Conservation (phyloP, 495 filamentous ascomycete species). For the Usnea hakonensis region DNA sequence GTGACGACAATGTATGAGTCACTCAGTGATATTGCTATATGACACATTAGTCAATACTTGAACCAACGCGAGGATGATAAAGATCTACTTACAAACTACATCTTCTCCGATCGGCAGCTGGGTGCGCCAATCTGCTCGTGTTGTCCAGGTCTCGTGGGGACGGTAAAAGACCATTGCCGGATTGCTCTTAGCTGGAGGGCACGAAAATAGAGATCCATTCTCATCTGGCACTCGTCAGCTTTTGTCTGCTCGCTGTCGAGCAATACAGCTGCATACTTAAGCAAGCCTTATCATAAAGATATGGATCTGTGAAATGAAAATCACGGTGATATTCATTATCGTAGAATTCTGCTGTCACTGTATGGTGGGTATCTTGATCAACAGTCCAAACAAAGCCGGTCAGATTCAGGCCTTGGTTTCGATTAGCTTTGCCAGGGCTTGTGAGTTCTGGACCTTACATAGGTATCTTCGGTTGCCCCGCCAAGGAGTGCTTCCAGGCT, state of each 20-base stretch:
- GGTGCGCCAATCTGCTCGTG: slow-evolving; percentile 83
- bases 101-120: slow-evolving; percentile 72
- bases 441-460: slow-evolving; percentile 35
- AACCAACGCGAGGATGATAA: background rate
- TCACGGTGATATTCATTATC: slow-evolving; percentile 84
- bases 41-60: background rate
- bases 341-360: slow-evolving; percentile 95
- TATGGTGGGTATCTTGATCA: slow-evolving; percentile 88
- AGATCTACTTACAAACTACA: slow-evolving; percentile 44
- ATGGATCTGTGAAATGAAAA: slow-evolving; percentile 94
- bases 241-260: slow-evolving; percentile 20
- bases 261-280: slow-evolving; percentile 42
- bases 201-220: slow-evolving; percentile 79
- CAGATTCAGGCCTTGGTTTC: slow-evolving; percentile 61
- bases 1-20: slow-evolving; percentile 84
- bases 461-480: slow-evolving; percentile 87
- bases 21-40: slow-evolving; percentile 76
- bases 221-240: slow-evolving; percentile 49
- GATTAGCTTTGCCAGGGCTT: slow-evolving; percentile 12
- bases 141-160: slow-evolving; percentile 94
- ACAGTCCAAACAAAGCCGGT: slow-evolving; percentile 96
- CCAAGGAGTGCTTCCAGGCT: slow-evolving; percentile 94
- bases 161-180: slow-evolving; percentile 89
- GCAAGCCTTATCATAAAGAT: slow-evolving; percentile 93
- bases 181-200: slow-evolving; percentile 56